Percentiles rank a stretch among this genome's conserved stretches.
phyloP scores from a whole-genome alignment of 306 rosid species.

The Acacia confusa region DNA sequence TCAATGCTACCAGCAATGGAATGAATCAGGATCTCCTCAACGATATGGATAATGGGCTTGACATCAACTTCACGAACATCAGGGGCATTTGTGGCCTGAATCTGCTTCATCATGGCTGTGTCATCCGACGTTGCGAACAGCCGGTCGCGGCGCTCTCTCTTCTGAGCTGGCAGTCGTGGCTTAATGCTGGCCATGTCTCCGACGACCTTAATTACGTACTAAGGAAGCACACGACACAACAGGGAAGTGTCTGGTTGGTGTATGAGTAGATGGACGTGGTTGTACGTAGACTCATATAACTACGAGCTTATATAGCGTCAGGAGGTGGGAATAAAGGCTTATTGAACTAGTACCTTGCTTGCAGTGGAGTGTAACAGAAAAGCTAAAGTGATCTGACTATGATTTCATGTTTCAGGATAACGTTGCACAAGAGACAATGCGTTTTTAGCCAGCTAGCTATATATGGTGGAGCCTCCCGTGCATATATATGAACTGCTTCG shows the following conservation, averaged over 20 bases:
- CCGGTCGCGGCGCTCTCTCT: slow-evolving; percentile 42
- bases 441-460: background rate
- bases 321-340: slow-evolving; percentile 61
- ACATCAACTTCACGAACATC: slow-evolving; percentile 66
- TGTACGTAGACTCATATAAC: slow-evolving; percentile 2
- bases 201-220: background rate
- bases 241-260: background rate
- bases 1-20: slow-evolving; percentile 46
- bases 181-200: slow-evolving; percentile 42
- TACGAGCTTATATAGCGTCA: slow-evolving; percentile 39
- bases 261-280: slow-evolving; percentile 27
- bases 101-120: slow-evolving; percentile 65
- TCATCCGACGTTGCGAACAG: slow-evolving; percentile 63
- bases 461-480: slow-evolving; percentile 14
- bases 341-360: slow-evolving; percentile 85
- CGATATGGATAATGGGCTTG: slow-evolving; percentile 55
- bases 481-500: background rate
- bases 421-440: slow-evolving; percentile 4
- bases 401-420: slow-evolving; percentile 17
- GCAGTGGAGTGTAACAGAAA: slow-evolving; percentile 49
- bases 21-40: slow-evolving; percentile 54
- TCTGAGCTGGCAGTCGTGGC: slow-evolving; percentile 2
- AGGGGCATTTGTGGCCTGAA: slow-evolving; percentile 65
- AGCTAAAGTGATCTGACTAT: slow-evolving; percentile 58
- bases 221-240: background rate